Base-by-base conservation (phyloP, 192 early-diverging fungal species). In the Podila verticillata region DNA sequence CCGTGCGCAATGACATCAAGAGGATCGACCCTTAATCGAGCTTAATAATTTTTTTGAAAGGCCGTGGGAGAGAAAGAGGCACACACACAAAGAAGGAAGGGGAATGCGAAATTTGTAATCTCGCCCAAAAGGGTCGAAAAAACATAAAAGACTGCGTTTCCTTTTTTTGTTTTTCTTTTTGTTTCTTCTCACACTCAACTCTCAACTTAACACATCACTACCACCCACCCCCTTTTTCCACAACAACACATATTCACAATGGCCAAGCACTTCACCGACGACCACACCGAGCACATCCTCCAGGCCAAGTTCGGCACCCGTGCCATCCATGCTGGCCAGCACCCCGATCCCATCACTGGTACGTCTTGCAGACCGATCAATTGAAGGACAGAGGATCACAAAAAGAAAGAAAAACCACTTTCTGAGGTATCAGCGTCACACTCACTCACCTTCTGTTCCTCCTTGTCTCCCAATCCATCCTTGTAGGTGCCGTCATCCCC, bases 321-420 rank as follows among this genome's bases (percentile, higher is more conserved):
- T 62, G 98, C 98, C 32, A 92, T 99, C 62, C 98, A 99, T 70
- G 95, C 95, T 44, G 98, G 95, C 7, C 92, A 96, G 65, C 84
- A 92, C 63, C 93, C 95, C 48, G 97, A 99, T 74, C 91, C 94
- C 28, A 77, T 90, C 66, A 98, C 96, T 19, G 96, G 97, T 79
- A 79, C 12, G 12, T 17, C 39, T 44, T 44, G 7, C 17, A 44
- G 39, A 17, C 13, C 0, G 39, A 44, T 15, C 39, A 12, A 39
- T 2, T 17, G 39, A 44, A 44, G 12, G n/a, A n/a, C n/a, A n/a
- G n/a, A n/a, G 13, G 39, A 17, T 44, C 39, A 44, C 3, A 13
- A n/a, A n/a, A n/a, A n/a, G n/a, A n/a, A n/a, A n/a, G n/a, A n/a
- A n/a, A n/a, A n/a, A n/a, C n/a, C n/a, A n/a, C n/a, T n/a, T n/a